A percentile compares a stretch with the other conserved stretches of the same genome.
Conservation (phyloP, 371 early-diverging fungal species). For the Dichotomocladium elegans region DNA sequence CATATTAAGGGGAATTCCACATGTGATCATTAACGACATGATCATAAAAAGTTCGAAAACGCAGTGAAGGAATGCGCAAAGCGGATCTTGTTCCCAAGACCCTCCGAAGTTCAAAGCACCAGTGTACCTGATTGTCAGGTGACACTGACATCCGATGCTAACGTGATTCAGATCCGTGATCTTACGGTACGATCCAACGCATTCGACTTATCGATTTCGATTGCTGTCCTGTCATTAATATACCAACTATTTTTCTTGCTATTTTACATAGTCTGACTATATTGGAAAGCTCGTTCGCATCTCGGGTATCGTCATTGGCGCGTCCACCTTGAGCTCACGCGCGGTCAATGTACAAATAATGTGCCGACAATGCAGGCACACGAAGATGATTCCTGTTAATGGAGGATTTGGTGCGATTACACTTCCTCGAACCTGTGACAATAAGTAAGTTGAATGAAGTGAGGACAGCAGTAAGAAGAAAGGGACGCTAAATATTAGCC, state of each 20-base stretch:
- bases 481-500: not conserved
- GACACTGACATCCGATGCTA: conserved; percentile 77
- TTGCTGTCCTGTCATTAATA: not conserved
- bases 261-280: conserved; percentile 62
- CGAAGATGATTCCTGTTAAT: conserved; percentile 73
- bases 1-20: not conserved
- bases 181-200: conserved; percentile 69
- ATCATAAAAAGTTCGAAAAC: conserved; percentile 84
- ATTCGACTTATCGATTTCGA: too few species aligned
- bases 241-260: not conserved
- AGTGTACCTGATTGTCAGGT: conserved; percentile 86
- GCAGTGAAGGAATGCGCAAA: conserved; percentile 74
- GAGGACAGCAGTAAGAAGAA: not conserved
- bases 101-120: conserved; percentile 22
- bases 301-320: conserved; percentile 96
- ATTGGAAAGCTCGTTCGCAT: conserved; percentile 95
- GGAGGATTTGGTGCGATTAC: conserved; percentile 83
- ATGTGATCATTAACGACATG: not conserved
- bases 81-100: conserved; percentile 56
- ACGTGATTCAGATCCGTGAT: conserved; percentile 81
- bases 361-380: conserved; percentile 85
- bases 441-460: conserved; percentile 31
- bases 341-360: conserved; percentile 83
- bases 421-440: conserved; percentile 86
- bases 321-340: conserved; percentile 87